These are phyloP conservation scores for Citrus hindsii DNA, from an alignment of 345 rosid genomes.

Conservation along the genomic window DNA sequence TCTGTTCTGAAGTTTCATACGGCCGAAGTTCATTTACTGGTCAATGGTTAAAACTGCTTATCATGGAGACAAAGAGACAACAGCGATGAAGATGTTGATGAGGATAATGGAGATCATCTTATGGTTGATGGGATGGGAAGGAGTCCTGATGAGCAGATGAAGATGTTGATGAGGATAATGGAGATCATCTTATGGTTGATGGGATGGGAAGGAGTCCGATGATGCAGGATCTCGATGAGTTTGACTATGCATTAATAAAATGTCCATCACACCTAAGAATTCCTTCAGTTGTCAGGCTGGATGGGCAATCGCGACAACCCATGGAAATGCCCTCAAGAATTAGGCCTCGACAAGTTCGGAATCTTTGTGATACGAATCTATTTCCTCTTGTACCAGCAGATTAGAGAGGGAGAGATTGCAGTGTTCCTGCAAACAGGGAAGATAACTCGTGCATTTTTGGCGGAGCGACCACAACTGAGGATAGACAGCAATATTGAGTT, in stretches of 20 bases:
- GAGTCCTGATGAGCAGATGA: constrained; percentile 38
- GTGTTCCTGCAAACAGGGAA: not conserved
- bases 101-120: too few relatives aligned
- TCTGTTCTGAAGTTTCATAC: constrained; percentile 40
- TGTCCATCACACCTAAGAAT: constrained; percentile 78
- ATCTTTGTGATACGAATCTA: constrained; percentile 27
- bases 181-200: too few relatives aligned
- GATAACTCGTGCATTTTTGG: not conserved
- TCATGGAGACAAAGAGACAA: too few relatives aligned
- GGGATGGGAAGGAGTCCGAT: too few relatives aligned
- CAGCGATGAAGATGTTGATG: too few relatives aligned
- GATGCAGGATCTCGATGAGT: constrained; percentile 44
- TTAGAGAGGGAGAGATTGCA: not conserved
- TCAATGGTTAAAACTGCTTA: too few relatives aligned
- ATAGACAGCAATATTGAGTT: not conserved
- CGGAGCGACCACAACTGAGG: too few relatives aligned
- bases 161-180: too few relatives aligned
- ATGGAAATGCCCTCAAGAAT: constrained; percentile 68
- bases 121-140: constrained; percentile 38
- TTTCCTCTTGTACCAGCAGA: not conserved
- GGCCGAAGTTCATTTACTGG: constrained; percentile 51
- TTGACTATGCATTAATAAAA: constrained; percentile 56
- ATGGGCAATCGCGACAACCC: constrained; percentile 25
- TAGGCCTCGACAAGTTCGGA: constrained; percentile 68
- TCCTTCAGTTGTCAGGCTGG: constrained; percentile 29